Percentiles rank a stretch among this genome's conserved stretches.
Evolutionary conservation across 495 filamentous ascomycete species (phyloP).

Genomic region (Penicillium cataractarum): DNA sequence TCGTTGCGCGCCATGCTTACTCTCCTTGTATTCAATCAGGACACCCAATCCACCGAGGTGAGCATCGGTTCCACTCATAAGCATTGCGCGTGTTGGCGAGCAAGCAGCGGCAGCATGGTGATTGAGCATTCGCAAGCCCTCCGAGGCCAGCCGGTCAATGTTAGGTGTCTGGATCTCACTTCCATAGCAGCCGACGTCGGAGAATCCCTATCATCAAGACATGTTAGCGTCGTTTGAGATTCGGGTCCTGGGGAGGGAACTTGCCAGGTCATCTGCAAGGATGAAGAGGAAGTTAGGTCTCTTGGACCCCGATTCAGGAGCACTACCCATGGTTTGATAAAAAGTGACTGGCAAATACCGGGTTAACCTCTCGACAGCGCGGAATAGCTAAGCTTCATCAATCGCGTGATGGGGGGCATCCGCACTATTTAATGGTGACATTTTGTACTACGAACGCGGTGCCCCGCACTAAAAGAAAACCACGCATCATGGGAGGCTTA

Average conservation of each 20-base stretch:
- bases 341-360: neutral
- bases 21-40: constrained; percentile 33
- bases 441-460: neutral
- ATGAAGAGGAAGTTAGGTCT: constrained; percentile 42
- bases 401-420: neutral
- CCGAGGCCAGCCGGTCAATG: constrained; percentile 31
- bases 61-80: constrained; percentile 57
- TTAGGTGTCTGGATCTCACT: constrained; percentile 38
- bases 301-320: constrained; percentile 9
- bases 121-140: constrained; percentile 32
- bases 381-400: too few relatives aligned
- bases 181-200: constrained; percentile 32
- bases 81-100: constrained; percentile 44
- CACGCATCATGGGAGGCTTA: neutral
- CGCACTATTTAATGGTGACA: neutral
- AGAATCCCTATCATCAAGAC: constrained; percentile 23
- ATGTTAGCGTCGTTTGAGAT: neutral
- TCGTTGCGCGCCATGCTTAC: constrained; percentile 33
- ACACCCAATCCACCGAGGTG: constrained; percentile 37
- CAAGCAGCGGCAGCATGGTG: constrained; percentile 40
- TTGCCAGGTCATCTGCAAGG: constrained; percentile 39
- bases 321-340: neutral
- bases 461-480: neutral
- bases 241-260: neutral
- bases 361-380: too few relatives aligned